Percentiles rank a stretch among this genome's conserved stretches.
phyloP scores from a whole-genome alignment of 495 filamentous ascomycete genomes.

The Xylaria acuta region DNA sequence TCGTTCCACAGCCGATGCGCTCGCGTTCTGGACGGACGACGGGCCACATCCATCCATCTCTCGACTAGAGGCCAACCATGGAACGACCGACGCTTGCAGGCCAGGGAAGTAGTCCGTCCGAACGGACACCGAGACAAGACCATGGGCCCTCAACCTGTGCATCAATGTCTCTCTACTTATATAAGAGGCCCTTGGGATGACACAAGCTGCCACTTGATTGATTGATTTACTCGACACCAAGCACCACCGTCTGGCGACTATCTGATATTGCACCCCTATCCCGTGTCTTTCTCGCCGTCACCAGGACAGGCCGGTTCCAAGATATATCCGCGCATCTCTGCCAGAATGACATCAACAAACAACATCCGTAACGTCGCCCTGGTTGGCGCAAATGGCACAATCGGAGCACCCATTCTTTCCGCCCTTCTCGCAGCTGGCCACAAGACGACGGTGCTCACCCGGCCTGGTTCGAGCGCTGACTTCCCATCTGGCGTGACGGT shows the following conservation, averaged over 20 bases:
- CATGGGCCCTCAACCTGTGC: background rate
- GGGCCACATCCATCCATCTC: background rate
- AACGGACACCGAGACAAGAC: constrained; percentile 13
- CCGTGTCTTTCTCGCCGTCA: background rate
- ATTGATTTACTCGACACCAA: background rate
- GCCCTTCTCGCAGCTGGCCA: constrained; percentile 38
- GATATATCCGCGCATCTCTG: background rate
- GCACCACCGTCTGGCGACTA: too few relatives aligned
- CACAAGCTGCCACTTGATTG: background rate
- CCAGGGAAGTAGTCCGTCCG: background rate
- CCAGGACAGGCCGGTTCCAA: background rate
- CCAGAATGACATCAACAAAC: constrained; percentile 16
- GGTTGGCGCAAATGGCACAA: constrained; percentile 48
- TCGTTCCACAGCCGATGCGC: background rate
- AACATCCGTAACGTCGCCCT: constrained; percentile 39
- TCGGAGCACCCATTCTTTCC: constrained; percentile 44
- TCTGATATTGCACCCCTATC: background rate
- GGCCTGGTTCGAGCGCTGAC: constrained; percentile 33
- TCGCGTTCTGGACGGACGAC: background rate
- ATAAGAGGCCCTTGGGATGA: background rate
- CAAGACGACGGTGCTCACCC: constrained; percentile 47
- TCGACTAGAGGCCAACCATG: background rate
- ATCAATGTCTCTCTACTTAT: background rate
- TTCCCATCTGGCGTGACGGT: constrained; percentile 26
- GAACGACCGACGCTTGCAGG: background rate